These are phyloP conservation scores for Fennellomyces sp. DNA, from an alignment of 371 early-diverging fungal species.

Conservation along the genomic window DNA sequence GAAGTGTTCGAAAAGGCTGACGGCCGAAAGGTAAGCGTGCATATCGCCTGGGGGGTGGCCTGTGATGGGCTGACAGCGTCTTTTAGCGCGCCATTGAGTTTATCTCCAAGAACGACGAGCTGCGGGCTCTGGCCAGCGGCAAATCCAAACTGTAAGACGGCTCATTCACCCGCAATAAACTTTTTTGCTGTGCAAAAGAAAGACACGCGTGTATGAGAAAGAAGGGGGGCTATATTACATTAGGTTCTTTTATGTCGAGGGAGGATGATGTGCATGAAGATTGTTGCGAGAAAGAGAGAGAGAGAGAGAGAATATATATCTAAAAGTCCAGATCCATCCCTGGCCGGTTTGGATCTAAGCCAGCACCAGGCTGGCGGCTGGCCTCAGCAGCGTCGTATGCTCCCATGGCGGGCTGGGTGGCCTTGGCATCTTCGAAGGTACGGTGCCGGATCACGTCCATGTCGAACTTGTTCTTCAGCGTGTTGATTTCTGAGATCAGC, in stretches of 20 bases:
- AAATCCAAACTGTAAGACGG: constrained; percentile 7
- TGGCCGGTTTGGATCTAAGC: background rate
- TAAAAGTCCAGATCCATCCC: constrained; percentile 9
- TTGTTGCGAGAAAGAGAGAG: background rate
- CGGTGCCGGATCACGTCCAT: constrained; percentile 57
- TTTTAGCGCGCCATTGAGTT: constrained; percentile 38
- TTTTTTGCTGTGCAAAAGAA: constrained; percentile 3
- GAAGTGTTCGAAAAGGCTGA: constrained; percentile 46
- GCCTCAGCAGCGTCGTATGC: constrained; percentile 19
- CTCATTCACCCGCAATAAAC: background rate
- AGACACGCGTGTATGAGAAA: background rate
- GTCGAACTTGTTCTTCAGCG: constrained; percentile 86
- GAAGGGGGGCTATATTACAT: background rate
- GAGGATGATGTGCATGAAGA: background rate
- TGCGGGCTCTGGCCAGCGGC: background rate
- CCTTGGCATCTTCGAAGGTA: constrained; percentile 48
- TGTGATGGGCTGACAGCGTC: background rate
- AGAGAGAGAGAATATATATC: too few relatives aligned
- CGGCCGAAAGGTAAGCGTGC: constrained; percentile 38
- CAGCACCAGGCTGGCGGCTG: background rate
- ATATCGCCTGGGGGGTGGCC: too few relatives aligned
- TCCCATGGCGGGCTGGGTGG: constrained; percentile 25
- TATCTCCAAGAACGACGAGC: constrained; percentile 35
- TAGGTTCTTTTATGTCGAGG: too few relatives aligned
- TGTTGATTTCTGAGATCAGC: constrained; percentile 78